Base-by-base conservation (phyloP, 805 yeast genomes). In the Metschnikowia santaceciliae region DNA sequence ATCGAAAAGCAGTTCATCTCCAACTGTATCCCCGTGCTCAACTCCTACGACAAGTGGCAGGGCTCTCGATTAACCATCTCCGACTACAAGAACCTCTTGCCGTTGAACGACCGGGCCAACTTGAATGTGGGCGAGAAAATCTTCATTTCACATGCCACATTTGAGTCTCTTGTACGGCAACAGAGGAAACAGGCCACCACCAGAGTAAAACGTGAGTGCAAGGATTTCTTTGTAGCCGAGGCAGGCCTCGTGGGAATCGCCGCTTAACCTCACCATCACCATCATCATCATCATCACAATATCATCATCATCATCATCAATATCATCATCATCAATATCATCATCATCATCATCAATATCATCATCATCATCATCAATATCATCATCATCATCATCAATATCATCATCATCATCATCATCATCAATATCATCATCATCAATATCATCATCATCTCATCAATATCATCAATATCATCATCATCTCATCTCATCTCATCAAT, bases 21-120 rank as follows among this genome's bases (percentile, higher is more conserved):
- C 35, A 66, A 66, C 50, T 72, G 77, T 54, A 56, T 72, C 11
- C 76, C 75, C 1, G 61, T 58, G 40, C 62, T 73, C 48, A 70
- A 71, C 54, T 67, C 75, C 10, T 72, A 47, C 53, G 77, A 72
- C 53, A 66, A 60, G 50, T 74, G 78, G 78, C 45, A 23, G 10
- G 62, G 62, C 6, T 32, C 42, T 32, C 36, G 35, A 19, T 34
- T 59, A 39, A 58, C 61, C 32, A 46, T 59, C 15, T 50, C 55
- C 30, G 49, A 56, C 40, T 53, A 26, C 51, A 46, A 46, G 43
- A 37, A 13, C 15, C 50, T 54, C 45, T 30, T 53, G 36, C 54
- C 57, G 8, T 32, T 37, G 19, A 48, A 50, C 46, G 56, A 54
- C 46, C 43, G 42, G 26, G 15, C 32, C 17, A 47, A 48, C 43